phyloP scores from a whole-genome alignment of 2,329 filamentous ascomycete genomes.

The Diaporthe sp. region DNA sequence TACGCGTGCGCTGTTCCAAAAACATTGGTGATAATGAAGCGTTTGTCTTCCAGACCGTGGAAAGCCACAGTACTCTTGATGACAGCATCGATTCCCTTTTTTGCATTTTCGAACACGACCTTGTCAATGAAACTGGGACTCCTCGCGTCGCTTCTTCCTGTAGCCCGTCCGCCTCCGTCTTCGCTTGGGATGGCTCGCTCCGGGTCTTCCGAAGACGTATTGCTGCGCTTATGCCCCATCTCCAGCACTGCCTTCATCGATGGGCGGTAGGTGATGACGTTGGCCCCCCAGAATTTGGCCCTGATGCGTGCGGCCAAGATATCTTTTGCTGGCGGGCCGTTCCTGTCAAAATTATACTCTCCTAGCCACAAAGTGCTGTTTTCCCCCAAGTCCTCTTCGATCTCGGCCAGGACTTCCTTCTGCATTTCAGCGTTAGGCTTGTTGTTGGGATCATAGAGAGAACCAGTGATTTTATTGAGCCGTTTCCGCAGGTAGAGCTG shows the following conservation, averaged over 20 bases:
- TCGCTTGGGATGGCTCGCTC: conserved; percentile 43
- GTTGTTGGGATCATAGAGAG: conserved; percentile 61
- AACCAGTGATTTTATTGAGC: conserved; percentile 70
- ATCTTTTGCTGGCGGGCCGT: conserved; percentile 76
- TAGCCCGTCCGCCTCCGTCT: conserved; percentile 5
- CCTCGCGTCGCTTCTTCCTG: conserved; percentile 49
- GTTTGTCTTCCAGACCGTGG: conserved; percentile 68
- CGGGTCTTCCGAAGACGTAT: conserved; percentile 48
- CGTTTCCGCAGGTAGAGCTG: conserved; percentile 74
- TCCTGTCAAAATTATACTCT: conserved; percentile 68
- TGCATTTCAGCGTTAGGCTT: conserved; percentile 9
- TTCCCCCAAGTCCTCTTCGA: conserved; percentile 37
- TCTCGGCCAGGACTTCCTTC: conserved; percentile 52
- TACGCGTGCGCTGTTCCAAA: conserved; percentile 97
- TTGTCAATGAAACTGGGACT: conserved; percentile 52
- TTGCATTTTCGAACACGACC: conserved; percentile 64
- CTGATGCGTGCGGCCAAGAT: conserved; percentile 86
- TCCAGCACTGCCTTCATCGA: conserved; percentile 71
- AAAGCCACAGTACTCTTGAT: conserved; percentile 90
- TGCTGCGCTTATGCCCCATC: conserved; percentile 46
- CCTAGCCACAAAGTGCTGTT: conserved; percentile 56
- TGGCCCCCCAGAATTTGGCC: conserved; percentile 94
- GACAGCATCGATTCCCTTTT: conserved; percentile 76
- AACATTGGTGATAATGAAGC: conserved; percentile 92
- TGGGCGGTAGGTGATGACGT: conserved; percentile 91